Conservation (phyloP, 176 grass and related monocot genomes). For the Oryza glaberrima region DNA sequence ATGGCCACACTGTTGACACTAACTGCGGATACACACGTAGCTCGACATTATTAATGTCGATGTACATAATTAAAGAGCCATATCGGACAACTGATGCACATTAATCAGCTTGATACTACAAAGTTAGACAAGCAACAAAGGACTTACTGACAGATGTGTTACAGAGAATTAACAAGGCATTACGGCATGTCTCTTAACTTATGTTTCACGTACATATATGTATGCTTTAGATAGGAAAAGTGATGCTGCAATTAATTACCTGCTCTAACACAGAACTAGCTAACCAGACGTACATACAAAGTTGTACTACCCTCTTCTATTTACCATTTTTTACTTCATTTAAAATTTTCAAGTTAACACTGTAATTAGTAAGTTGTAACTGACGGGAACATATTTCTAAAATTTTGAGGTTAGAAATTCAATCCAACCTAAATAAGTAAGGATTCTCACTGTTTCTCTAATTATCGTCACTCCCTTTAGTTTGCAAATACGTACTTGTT, state of each 20-base stretch:
- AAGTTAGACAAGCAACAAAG: background rate
- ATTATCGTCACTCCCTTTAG: too few species aligned
- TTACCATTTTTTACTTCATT: too few species aligned
- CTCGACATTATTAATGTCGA: background rate
- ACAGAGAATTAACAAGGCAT: background rate
- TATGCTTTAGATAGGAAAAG: background rate
- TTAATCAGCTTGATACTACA: background rate
- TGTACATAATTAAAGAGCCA: background rate
- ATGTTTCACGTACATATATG: background rate
- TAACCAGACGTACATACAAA: background rate
- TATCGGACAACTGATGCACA: background rate
- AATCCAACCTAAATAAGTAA: too few species aligned
- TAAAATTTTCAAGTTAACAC: too few species aligned
- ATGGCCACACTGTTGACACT: background rate
- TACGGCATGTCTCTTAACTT: background rate
- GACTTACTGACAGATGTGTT: background rate
- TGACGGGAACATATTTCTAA: too few species aligned
- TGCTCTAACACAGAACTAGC: background rate
- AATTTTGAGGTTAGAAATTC: too few species aligned
- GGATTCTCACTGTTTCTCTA: too few species aligned
- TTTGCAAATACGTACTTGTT: too few species aligned
- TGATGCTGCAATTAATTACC: background rate
- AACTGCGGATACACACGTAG: background rate
- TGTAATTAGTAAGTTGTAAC: too few species aligned
- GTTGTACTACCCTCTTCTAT: background rate